Conservation (phyloP, 345 rosid species). For the Camelina sativa region DNA sequence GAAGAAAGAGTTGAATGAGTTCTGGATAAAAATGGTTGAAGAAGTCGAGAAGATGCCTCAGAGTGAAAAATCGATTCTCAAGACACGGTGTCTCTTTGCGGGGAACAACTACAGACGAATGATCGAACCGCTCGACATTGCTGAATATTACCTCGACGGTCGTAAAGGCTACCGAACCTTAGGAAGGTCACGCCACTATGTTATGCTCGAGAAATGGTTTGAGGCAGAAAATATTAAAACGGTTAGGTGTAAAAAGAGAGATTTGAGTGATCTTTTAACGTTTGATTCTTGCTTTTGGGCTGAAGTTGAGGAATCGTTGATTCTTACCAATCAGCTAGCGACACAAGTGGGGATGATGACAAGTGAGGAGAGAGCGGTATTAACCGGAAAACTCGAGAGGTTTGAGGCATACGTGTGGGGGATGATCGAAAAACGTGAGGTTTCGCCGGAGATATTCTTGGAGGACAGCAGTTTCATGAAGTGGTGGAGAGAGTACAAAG, state of each 20-base stretch:
- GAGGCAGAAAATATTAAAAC: not conserved
- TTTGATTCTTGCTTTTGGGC: constrained; percentile 90
- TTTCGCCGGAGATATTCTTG: constrained; percentile 75
- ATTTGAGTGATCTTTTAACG: constrained; percentile 42
- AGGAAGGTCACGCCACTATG: constrained; percentile 59
- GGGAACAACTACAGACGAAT: constrained; percentile 67
- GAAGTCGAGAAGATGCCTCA: constrained; percentile 61
- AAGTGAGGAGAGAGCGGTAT: not conserved
- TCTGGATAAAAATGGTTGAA: constrained; percentile 59
- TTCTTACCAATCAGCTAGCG: constrained; percentile 29
- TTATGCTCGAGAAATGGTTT: constrained; percentile 59
- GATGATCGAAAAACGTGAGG: constrained; percentile 48
- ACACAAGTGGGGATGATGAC: not conserved
- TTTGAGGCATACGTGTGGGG: constrained; percentile 56
- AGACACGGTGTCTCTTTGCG: constrained; percentile 46
- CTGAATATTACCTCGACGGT: constrained; percentile 55
- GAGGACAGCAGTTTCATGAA: constrained; percentile 62
- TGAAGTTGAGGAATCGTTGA: constrained; percentile 69
- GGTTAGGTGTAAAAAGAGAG: constrained; percentile 9
- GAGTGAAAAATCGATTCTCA: constrained; percentile 42
- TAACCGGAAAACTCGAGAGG: constrained; percentile 2
- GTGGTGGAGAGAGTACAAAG: constrained; percentile 66
- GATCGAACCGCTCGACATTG: constrained; percentile 82
- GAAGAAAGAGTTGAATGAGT: constrained; percentile 42
- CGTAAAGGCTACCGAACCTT: constrained; percentile 35